Conservation (phyloP, 2,329 filamentous ascomycete species). For the Waltergamsia citrina region DNA sequence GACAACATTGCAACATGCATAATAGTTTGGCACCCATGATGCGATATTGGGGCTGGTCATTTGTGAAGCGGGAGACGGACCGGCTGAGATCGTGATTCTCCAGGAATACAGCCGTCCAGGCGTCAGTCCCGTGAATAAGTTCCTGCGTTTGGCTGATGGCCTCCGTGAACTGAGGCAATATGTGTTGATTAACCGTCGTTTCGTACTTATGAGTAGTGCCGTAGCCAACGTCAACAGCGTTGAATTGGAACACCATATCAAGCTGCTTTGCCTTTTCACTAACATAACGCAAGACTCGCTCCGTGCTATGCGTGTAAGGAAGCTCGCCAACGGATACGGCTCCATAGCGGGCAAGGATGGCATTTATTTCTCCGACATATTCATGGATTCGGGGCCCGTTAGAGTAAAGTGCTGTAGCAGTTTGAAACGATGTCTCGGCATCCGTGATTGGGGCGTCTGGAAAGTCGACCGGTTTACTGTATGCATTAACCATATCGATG, state of each 20-base stretch:
- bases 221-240: slow-evolving; percentile 39
- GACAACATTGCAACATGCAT: slow-evolving; percentile 43
- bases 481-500: slow-evolving; percentile 59
- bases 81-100: slow-evolving; percentile 60
- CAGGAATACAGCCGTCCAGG: slow-evolving; percentile 56
- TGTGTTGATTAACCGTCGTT: slow-evolving; percentile 29
- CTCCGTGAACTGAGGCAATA: slow-evolving; percentile 40
- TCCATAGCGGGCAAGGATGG: slow-evolving; percentile 33
- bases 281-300: too few relatives aligned
- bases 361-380: slow-evolving; percentile 33
- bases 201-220: slow-evolving; percentile 33
- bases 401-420: too few relatives aligned
- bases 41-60: slow-evolving; percentile 38
- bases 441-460: slow-evolving; percentile 32
- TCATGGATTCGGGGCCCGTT: slow-evolving; percentile 41
- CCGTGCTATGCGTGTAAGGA: too few relatives aligned
- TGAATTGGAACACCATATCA: too few relatives aligned
- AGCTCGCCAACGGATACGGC: slow-evolving; percentile 43
- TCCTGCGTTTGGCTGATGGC: slow-evolving; percentile 48
- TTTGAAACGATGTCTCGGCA: too few relatives aligned
- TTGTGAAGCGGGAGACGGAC: slow-evolving; percentile 46
- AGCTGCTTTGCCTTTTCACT: too few relatives aligned
- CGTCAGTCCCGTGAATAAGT: slow-evolving; percentile 48
- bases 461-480: slow-evolving; percentile 50
- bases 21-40: slow-evolving; percentile 49